A percentile compares a stretch with the other conserved stretches of the same genome.
These are phyloP conservation scores for Mimosa bimucronata DNA, from an alignment of 306 rosid genomes.

Conservation along the genomic window DNA sequence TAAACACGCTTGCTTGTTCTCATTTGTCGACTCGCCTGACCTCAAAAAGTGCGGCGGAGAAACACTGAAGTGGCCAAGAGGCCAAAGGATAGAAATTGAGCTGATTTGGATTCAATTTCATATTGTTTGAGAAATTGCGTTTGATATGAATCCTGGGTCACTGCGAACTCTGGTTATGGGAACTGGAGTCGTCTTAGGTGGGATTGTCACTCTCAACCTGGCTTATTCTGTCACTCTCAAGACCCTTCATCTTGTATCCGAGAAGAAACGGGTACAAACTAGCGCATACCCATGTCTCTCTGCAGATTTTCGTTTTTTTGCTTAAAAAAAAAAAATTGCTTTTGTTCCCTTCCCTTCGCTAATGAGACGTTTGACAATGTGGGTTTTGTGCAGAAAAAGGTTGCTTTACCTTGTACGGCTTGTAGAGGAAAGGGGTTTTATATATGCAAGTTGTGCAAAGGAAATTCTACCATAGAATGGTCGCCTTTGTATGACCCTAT, in stretches of 20 bases:
- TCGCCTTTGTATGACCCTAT: conserved; percentile 87
- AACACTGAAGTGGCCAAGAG: too few species aligned
- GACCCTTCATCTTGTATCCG: conserved; percentile 54
- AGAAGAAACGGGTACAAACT: conserved; percentile 70
- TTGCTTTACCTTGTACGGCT: conserved; percentile 64
- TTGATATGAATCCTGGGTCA: conserved; percentile 54
- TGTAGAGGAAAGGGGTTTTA: conserved; percentile 89
- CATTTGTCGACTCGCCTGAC: too few species aligned
- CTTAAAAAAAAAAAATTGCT: too few species aligned
- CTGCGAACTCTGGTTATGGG: conserved; percentile 48
- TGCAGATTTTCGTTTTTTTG: not conserved
- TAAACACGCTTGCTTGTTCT: too few species aligned
- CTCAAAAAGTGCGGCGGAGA: too few species aligned
- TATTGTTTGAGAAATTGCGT: conserved; percentile 41
- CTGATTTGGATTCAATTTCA: not conserved
- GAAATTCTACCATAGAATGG: conserved; percentile 76
- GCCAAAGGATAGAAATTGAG: not conserved
- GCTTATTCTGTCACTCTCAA: conserved; percentile 67
- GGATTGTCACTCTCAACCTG: conserved; percentile 61
- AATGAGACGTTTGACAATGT: not conserved
- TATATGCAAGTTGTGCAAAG: conserved; percentile 82
- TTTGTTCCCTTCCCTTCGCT: conserved; percentile 5
- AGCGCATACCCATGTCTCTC: not conserved
- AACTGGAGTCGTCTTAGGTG: conserved; percentile 62
- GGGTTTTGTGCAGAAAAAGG: conserved; percentile 57